Percentiles rank a stretch among this genome's conserved stretches.
These are phyloP conservation scores for Botryotinia calthae DNA, from an alignment of 2,329 filamentous ascomycete species.

Conservation along the genomic window DNA sequence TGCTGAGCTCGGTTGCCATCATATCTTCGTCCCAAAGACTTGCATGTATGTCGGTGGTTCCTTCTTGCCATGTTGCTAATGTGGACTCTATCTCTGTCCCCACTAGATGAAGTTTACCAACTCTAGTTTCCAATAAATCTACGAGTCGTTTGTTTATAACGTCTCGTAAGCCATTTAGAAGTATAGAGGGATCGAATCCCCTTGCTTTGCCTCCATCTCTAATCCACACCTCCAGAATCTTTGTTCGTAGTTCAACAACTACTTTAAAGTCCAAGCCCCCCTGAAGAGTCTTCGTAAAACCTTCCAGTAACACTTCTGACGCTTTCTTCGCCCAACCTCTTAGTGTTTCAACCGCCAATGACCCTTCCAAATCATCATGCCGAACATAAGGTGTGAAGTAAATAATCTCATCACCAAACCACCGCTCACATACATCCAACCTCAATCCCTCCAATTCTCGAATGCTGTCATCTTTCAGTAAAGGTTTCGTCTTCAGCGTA, in stretches of 20 bases:
- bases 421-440: slow-evolving; percentile 73
- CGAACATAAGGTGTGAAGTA: slow-evolving; percentile 86
- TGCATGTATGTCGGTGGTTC: slow-evolving; percentile 48
- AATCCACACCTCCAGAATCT: slow-evolving; percentile 73
- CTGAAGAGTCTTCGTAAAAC: slow-evolving; percentile 58
- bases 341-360: slow-evolving; percentile 59
- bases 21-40: slow-evolving; percentile 67
- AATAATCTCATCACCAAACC: slow-evolving; percentile 79
- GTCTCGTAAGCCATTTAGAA: slow-evolving; percentile 66
- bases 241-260: slow-evolving; percentile 67
- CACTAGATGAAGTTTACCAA: slow-evolving; percentile 62
- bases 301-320: slow-evolving; percentile 58
- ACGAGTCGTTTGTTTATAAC: slow-evolving; percentile 68
- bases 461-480: slow-evolving; percentile 71
- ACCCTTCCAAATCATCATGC: slow-evolving; percentile 69
- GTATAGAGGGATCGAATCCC: slow-evolving; percentile 64
- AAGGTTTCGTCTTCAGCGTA: slow-evolving; percentile 64
- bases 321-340: slow-evolving; percentile 62
- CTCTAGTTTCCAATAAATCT: slow-evolving; percentile 60
- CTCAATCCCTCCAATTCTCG: slow-evolving; percentile 66
- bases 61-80: slow-evolving; percentile 58
- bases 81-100: slow-evolving; percentile 61
- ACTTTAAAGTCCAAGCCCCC: slow-evolving; percentile 63
- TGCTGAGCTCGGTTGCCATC: slow-evolving; percentile 62
- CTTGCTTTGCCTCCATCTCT: slow-evolving; percentile 61